These are phyloP conservation scores for Penicillium sp. DNA, from an alignment of 2,329 filamentous ascomycete species.

Conservation along the genomic window DNA sequence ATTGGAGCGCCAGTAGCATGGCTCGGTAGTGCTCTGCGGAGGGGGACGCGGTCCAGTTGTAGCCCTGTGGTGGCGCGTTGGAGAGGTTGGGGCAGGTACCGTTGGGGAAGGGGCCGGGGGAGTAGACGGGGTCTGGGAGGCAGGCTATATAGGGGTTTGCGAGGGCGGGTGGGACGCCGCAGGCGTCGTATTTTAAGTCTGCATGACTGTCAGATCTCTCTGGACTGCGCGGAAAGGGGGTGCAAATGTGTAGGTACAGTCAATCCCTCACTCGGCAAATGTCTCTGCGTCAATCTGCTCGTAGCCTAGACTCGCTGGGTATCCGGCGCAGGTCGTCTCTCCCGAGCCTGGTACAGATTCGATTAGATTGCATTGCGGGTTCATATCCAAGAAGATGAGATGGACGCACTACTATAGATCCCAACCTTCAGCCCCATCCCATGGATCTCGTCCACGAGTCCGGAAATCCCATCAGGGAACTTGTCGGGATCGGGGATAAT, in stretches of 20 bases:
- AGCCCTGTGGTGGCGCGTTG: slow-evolving; percentile 50
- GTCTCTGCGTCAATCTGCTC: slow-evolving; percentile 63
- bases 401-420: slow-evolving; percentile 59
- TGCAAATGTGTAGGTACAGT: slow-evolving; percentile 43
- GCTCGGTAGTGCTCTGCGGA: slow-evolving; percentile 53
- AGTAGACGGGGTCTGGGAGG: slow-evolving; percentile 43
- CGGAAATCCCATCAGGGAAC: slow-evolving; percentile 64
- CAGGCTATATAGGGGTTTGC: slow-evolving; percentile 47
- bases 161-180: slow-evolving; percentile 47
- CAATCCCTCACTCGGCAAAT: slow-evolving; percentile 64
- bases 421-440: slow-evolving; percentile 64
- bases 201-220: too few species aligned
- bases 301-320: slow-evolving; percentile 61
- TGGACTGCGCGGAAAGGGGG: too few species aligned
- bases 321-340: slow-evolving; percentile 58
- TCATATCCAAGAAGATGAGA: too few species aligned
- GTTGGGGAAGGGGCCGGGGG: slow-evolving; percentile 42
- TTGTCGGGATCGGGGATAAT: slow-evolving; percentile 55
- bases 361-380: background rate
- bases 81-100: slow-evolving; percentile 45
- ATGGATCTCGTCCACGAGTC: slow-evolving; percentile 60
- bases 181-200: slow-evolving; percentile 66
- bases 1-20: slow-evolving; percentile 59
- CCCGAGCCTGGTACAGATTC: slow-evolving; percentile 33
- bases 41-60: slow-evolving; percentile 56